Percentiles rank a stretch among this genome's conserved stretches.
Evolutionary conservation across 257 asterid species (phyloP).

Genomic region (Nicotiana tomentosiformis): DNA sequence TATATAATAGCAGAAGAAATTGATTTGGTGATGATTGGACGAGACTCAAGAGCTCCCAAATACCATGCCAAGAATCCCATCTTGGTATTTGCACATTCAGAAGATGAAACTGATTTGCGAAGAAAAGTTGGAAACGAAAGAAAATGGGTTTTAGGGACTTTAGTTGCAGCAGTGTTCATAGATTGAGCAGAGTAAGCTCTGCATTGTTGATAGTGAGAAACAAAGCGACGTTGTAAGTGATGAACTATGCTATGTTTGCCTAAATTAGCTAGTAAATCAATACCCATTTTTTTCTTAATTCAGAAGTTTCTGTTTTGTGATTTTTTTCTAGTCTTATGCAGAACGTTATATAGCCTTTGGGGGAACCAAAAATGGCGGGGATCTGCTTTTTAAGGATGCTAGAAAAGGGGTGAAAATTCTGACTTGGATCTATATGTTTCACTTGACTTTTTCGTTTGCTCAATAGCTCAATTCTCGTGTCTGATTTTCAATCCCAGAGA

Average conservation of each 20-base stretch:
- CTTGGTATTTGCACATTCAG: conserved; percentile 28
- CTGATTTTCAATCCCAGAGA: not conserved
- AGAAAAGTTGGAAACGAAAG: not conserved
- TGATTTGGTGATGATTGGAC: conserved; percentile 67
- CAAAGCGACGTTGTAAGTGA: conserved; percentile 19
- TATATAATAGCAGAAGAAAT: conserved; percentile 61
- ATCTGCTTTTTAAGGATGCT: not conserved
- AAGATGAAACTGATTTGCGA: conserved; percentile 21
- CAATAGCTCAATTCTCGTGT: not conserved
- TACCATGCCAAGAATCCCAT: conserved; percentile 67
- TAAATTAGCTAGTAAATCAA: conserved; percentile 24
- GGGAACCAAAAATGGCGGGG: not conserved
- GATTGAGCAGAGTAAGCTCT: not conserved
- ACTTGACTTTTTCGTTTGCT: not conserved
- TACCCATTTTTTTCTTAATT: conserved; percentile 23
- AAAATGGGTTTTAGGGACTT: conserved; percentile 21
- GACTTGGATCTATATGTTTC: not conserved
- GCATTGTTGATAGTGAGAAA: not conserved
- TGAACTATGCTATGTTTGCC: conserved; percentile 22
- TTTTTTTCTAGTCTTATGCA: conserved; percentile 15
- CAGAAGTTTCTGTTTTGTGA: not conserved
- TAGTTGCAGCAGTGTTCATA: conserved; percentile 14
- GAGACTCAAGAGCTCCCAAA: conserved; percentile 55
- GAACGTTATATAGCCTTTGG: not conserved
- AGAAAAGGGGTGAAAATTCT: not conserved